Evolutionary conservation across 805 yeast genomes (phyloP), one percentile per base, ranked within the genome.

Genomic region (Wickerhamiella galacta): DNA sequence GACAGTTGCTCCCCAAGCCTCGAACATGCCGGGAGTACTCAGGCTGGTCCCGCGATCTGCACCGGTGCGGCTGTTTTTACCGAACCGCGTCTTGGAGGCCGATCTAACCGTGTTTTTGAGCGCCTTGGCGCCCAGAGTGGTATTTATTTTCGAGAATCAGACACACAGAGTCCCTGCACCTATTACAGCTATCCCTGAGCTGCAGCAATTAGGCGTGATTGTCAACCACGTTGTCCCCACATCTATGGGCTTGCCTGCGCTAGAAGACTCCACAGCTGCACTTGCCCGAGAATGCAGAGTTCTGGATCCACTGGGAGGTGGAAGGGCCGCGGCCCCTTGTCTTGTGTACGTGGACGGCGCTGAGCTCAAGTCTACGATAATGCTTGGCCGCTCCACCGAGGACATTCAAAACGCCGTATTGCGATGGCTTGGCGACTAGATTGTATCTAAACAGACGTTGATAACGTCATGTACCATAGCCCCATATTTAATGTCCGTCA

Each of bases 261-360:
- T 51, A 2, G 40, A 40, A 29, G 57, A 52, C 37, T 41, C 40
- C 8, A 15, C 25, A 1, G 48, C 46, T 3, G 37, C 38, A 7
- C 45, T 53, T 4, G 57, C 53, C 6, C 31, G 33, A 14, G 44
- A 44, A 30, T 50, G 54, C 31, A 39, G 50, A 3, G 55, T 47
- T 14, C 24, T 47, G 20, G 49, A 47, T 23, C 55, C 53, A 3
- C 34, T 52, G n/a, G 58, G 58, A 3, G 55, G 58, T 8, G 50
- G 54, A 3, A 19, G 40, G 3, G 31, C 24, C 20, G 42, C 51
- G 8, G 25, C 47, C n/a, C 46, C 45, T n/a, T 41, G 52, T 24
- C 37, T 53, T 7, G 54, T 52, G 10, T 38, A 42, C 27, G 42
- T 52, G 9, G 48, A 45, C 12, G 35, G 45, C 28, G 36, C 40